Base-by-base conservation (phyloP, 352 stramenopile species). In the Pythium diclinum region DNA sequence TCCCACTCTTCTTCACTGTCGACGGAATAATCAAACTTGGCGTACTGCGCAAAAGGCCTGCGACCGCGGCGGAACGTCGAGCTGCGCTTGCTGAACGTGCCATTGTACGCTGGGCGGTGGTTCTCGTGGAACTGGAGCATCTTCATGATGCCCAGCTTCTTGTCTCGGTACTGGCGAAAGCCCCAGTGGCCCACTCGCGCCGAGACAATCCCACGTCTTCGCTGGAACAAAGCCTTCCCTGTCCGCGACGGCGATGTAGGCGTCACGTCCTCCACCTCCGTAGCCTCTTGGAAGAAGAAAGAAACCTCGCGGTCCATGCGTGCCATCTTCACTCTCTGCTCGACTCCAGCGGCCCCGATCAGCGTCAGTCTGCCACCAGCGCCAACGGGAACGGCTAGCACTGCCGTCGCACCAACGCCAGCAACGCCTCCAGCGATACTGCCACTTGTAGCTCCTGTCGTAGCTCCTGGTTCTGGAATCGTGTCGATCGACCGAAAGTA, bases 1-100 rank as follows among this genome's bases (percentile, higher is more conserved):
- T 95, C 87, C 87, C 87, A 95, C 59, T 95, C 87, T 56, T 94
- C 86, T 42, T 96, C 87, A 54, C 85, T 96, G 30, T 96, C 85
- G 3, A 96, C 75, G 0, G 73, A 60, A 53, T 95, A 95, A 46
- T 95, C 87, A 17, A 94, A 81, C 48, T 85, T 79, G 0, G 62
- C 19, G 64, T 74, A 83, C n/a, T 79, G 75, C 3, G 83, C 78
- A 23, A 93, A 68, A 21, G 87, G 87, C 10, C 85, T 77, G 17
- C 87, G 78, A 0, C 87, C 85, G 8, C 79, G 75, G n/a, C 71
- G 80, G 52, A 95, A 88, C 17, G 83, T 38, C 1, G 62, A 65
- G 46, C 69, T 86, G 17, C 67, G 76, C 25, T 74, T 78, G 59
- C 77, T 86, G 67, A 83, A 92, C 19, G 87, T 96, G 14, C 87